These are phyloP conservation scores for Beauveria scarabaeidicola DNA, from an alignment of 2,329 filamentous ascomycete species.

Conservation along the genomic window DNA sequence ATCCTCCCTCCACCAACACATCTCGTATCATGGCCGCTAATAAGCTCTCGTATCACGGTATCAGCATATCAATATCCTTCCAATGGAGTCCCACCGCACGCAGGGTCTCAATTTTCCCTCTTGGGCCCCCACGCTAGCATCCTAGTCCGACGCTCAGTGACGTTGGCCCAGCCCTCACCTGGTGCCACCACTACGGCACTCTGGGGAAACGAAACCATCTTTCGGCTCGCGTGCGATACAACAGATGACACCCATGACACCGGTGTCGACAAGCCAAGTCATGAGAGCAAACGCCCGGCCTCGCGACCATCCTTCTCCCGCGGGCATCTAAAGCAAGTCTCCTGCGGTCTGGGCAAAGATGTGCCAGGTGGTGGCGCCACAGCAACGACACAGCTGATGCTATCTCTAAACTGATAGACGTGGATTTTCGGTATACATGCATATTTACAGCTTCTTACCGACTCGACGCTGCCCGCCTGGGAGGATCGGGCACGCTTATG, in stretches of 20 bases:
- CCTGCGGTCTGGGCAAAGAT: neutral
- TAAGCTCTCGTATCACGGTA: neutral
- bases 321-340: neutral
- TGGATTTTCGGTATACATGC: neutral
- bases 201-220: neutral
- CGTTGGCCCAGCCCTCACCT: slow-evolving; percentile 2
- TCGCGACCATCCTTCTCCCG: neutral
- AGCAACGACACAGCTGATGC: neutral
- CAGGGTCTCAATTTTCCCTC: neutral
- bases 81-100: neutral
- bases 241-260: neutral
- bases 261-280: neutral
- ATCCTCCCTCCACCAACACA: neutral
- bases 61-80: neutral
- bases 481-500: neutral
- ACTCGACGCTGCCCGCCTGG: neutral
- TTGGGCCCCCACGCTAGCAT: neutral
- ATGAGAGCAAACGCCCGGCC: neutral
- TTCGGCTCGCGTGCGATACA: neutral
- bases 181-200: neutral
- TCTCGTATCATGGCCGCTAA: neutral
- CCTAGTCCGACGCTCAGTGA: slow-evolving; percentile 2
- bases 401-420: neutral
- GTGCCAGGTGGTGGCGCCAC: neutral
- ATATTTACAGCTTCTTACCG: neutral